phyloP scores from a whole-genome alignment of 148 eudicot species.

The Camellia sinensis region DNA sequence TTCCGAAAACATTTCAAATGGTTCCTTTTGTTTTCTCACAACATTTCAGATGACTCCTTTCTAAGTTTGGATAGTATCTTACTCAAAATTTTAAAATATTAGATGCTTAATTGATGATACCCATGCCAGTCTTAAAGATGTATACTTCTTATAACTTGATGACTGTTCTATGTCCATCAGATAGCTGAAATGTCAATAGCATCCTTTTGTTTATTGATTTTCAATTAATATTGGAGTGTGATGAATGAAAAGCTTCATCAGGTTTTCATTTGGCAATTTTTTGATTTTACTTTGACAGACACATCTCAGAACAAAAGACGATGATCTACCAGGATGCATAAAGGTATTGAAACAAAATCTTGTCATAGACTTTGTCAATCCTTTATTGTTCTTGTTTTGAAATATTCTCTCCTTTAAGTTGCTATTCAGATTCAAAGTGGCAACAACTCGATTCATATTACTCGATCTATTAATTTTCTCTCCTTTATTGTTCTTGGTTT shows the following conservation, averaged over 20 bases:
- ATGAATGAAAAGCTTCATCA: not conserved
- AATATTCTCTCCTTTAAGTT: not conserved
- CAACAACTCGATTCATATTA: not conserved
- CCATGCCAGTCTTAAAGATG: no score
- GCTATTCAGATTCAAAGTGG: not conserved
- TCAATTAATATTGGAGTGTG: not conserved
- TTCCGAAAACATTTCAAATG: not conserved
- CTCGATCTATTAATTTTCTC: not conserved
- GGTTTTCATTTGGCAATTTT: constrained; percentile 5
- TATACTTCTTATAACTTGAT: not conserved
- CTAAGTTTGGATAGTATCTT: no score
- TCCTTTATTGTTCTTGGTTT: not conserved
- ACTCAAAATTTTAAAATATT: no score
- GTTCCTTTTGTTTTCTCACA: not conserved
- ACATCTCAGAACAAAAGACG: constrained; percentile 58
- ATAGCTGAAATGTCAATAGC: not conserved
- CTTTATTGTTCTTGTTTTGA: not conserved
- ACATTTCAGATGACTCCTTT: not conserved
- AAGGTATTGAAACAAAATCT: constrained; percentile 43
- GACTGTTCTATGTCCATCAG: not conserved
- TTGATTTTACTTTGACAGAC: constrained; percentile 38
- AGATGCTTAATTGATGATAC: no score
- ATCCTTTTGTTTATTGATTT: not conserved
- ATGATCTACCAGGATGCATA: constrained; percentile 68
- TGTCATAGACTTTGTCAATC: not conserved